A percentile compares a stretch with the other conserved stretches of the same genome.
Evolutionary conservation across 768 basidiomycete genomes (phyloP).

Genomic region (Tricholoma furcatifolium): DNA sequence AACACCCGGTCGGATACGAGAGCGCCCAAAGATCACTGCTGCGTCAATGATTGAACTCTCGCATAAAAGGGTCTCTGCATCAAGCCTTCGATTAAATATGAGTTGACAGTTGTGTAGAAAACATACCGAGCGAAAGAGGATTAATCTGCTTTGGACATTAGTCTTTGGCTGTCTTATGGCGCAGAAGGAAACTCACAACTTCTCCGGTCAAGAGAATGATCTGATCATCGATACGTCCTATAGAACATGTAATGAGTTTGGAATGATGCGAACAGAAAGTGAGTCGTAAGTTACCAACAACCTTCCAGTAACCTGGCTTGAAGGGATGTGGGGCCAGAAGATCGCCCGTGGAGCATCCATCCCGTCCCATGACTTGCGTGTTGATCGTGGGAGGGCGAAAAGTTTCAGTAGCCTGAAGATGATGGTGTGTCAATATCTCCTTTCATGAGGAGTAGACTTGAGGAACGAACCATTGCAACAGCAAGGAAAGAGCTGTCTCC

Average conservation of each 20-base stretch:
- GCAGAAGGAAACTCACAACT: too few relatives aligned
- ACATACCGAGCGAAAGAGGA: background rate
- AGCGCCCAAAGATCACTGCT: constrained; percentile 5
- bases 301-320: too few relatives aligned
- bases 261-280: too few relatives aligned
- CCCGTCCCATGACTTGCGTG: too few relatives aligned
- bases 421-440: too few relatives aligned
- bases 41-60: background rate
- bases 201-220: constrained; percentile 2
- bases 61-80: background rate
- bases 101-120: too few relatives aligned
- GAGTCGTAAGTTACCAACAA: background rate
- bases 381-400: too few relatives aligned
- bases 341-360: too few relatives aligned
- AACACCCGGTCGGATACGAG: constrained; percentile 1
- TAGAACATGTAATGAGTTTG: background rate
- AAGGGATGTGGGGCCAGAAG: too few relatives aligned
- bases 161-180: too few relatives aligned
- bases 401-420: too few relatives aligned
- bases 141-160: background rate
- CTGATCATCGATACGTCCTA: constrained; percentile 7
- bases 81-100: background rate
- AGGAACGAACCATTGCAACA: background rate
- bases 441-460: too few relatives aligned
- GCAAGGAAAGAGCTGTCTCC: background rate